Base-by-base conservation (phyloP, 2,329 filamentous ascomycete genomes). In the Thielaviopsis populi region DNA sequence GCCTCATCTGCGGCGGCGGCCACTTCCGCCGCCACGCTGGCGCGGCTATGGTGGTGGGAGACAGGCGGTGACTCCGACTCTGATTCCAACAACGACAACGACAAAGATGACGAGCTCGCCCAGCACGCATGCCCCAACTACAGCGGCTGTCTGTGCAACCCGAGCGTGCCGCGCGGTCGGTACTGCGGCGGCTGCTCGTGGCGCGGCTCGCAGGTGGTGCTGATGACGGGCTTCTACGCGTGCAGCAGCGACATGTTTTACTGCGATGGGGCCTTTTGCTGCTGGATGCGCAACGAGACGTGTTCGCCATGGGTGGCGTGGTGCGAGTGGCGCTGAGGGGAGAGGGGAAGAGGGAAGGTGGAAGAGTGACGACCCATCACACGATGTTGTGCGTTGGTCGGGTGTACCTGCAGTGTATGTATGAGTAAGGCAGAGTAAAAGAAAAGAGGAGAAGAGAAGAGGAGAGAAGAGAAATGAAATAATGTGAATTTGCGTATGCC, bases 221-320 rank as follows among this genome's bases (percentile, higher is more conserved):
- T 61, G n/a, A 33, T 33, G 24, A 61, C 59, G 27, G 59, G 59
- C 42, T 30, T n/a, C 24, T 15, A 61, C 24, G 59, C 59, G 11
- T 8, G 19, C 13, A 61, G 22, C 59, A 41, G 17, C 3, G 41
- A 61, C 33, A n/a, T 56, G 27, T 37, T 61, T 40, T 48, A 58
- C n/a, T 61, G 54, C 61, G 66, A 60, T 56, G 63, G 63, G 64
- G 65, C 60, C 37, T 59, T 59, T 66, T 54, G 61, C 46, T 63
- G 48, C 48, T 63, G 53, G 63, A 63, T 63, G 37, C 53, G 63
- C 64, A 66, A 56, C 56, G 63, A 67, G 63, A 67, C 65, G 65
- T 62, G 54, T 40, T 58, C 56, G 40, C 46, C 50, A 24, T 37
- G 40, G 27, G 19, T 27, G 13, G 15, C 48, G 10, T 67, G 56